A percentile compares a stretch with the other conserved stretches of the same genome.
Conservation (phyloP, 1,284 basidiomycete genomes). For the Cryptococcus sp. region DNA sequence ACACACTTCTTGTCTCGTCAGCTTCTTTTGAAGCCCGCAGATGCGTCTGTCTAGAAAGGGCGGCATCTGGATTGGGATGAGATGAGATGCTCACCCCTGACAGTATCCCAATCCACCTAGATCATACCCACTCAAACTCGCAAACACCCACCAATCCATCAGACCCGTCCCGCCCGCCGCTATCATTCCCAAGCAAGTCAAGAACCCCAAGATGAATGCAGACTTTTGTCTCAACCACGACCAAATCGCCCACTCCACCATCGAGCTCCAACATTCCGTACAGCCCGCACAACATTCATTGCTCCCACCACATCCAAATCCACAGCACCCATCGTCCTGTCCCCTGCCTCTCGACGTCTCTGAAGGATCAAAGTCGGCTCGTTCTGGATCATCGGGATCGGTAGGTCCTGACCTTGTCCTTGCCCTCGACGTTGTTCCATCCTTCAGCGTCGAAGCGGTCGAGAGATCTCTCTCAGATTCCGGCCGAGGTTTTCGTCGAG, state of each 20-base stretch:
- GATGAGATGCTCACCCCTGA: conserved; percentile 3
- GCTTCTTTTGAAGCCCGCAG: no score
- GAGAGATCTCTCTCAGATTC: no score
- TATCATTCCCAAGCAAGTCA: conserved; percentile 4
- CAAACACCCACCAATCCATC: conserved; percentile 2
- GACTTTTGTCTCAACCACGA: conserved; percentile 2
- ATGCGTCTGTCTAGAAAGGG: not conserved
- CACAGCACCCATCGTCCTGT: not conserved
- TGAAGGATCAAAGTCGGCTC: not conserved
- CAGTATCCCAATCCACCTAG: conserved; percentile 8
- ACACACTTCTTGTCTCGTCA: not conserved
- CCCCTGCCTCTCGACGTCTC: not conserved
- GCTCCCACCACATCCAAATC: conserved; percentile 4
- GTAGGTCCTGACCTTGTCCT: no score
- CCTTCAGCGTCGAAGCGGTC: no score
- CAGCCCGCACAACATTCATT: conserved; percentile 2
- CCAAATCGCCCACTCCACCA: conserved; percentile 9
- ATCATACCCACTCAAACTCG: not conserved
- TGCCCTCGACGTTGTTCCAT: no score
- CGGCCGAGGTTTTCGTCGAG: no score
- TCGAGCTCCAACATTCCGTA: conserved; percentile 1
- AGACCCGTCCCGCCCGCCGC: conserved; percentile 9
- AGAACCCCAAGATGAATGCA: conserved; percentile 8
- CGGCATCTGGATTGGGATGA: not conserved
- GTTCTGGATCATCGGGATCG: not conserved